Evolutionary conservation across 2,329 filamentous ascomycete genomes (phyloP), one percentile per base, ranked within the genome.

Genomic region (Ascochyta rabiei): DNA sequence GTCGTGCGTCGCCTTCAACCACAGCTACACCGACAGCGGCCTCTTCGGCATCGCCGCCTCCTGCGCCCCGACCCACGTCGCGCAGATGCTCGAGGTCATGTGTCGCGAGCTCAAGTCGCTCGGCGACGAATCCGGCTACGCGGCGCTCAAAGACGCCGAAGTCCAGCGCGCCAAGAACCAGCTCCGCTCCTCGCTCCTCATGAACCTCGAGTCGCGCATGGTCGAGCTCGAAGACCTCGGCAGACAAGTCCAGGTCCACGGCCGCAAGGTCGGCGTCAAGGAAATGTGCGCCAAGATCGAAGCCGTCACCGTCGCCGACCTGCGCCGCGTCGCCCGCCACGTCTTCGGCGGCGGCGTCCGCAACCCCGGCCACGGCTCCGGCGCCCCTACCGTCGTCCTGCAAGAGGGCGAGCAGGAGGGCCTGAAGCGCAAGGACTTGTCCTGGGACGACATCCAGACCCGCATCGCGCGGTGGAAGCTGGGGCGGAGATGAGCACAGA

Each of bases 191-290:
- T 90, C 86, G 53, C 81, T 99, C 35, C 84, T 99, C 44, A 99
- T 99, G 95, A 99, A 99, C 77, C 85, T 99, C 24, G 95, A 99
- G 79, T 92, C 87, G 64, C 85, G 95, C 56, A 97, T 99, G 92
- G 92, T 99, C 9, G 95, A 98, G 79, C 84, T 99, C 6, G 95
- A 99, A 77, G 95, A 99, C 73, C 83, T 99, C 0, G 95, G 95
- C 19, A 82, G 95, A 59, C 93, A 97, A 75, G 91, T 99, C 10
- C 95, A 98, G 80, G 91, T 97, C n/a, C 93, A 98, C 72, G 95
- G 93, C 19, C 85, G 86, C 63, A 96, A 97, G 79, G 86, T 98
- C 6, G 89, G 93, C 1, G 93, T 97, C 7, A 86, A 86, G 62
- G 93, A 98, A 72, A 98, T 99, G 93, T 96, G 93, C 71, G 80